phyloP scores from a whole-genome alignment of 2,329 filamentous ascomycete species.

The Epichloe amarillans region DNA sequence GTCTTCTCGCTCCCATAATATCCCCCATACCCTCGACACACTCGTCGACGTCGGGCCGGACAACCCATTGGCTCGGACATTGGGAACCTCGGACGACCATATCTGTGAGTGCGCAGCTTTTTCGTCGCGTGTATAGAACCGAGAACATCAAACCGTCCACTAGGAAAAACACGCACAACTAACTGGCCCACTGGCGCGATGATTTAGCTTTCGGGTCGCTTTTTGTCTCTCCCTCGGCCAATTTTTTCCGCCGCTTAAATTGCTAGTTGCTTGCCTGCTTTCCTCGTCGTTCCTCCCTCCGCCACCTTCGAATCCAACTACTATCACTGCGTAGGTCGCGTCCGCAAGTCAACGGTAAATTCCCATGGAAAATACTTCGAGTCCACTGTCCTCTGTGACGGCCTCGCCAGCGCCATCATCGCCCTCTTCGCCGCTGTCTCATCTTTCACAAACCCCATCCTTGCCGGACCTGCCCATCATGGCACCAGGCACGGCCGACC shows the following conservation, averaged over 20 bases:
- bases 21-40: background rate
- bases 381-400: constrained; percentile 15
- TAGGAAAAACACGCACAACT: background rate
- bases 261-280: too few relatives aligned
- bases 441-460: constrained; percentile 39
- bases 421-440: constrained; percentile 41
- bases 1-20: background rate
- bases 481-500: constrained; percentile 24
- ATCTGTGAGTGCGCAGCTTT: background rate
- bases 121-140: background rate
- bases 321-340: background rate
- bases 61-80: background rate
- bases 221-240: background rate
- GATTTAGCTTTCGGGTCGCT: background rate
- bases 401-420: constrained; percentile 22
- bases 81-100: background rate
- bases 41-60: background rate
- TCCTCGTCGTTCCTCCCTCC: background rate
- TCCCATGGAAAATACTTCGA: background rate
- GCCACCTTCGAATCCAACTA: background rate
- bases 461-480: constrained; percentile 31
- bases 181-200: background rate
- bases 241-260: background rate
- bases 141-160: background rate
- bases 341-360: background rate